A percentile compares a stretch with the other conserved stretches of the same genome.
Conservation (phyloP, 2,329 filamentous ascomycete genomes). For the Cephalotrichum gorgonifer region DNA sequence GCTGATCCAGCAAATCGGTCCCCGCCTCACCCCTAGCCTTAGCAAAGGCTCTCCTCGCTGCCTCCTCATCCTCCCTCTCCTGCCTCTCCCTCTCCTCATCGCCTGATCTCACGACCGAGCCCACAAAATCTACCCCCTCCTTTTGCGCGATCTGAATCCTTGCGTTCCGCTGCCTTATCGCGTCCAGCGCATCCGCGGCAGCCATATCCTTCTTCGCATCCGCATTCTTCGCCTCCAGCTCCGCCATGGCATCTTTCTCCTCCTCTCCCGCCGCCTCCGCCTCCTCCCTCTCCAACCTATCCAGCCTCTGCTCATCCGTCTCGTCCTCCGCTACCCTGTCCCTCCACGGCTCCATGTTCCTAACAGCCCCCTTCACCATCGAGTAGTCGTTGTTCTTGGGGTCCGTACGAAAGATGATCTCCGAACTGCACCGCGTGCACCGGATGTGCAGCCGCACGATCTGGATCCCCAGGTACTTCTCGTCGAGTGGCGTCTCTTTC, state of each 20-base stretch:
- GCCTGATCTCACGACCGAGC: conserved; percentile 37
- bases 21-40: conserved; percentile 41
- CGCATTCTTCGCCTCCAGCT: conserved; percentile 84
- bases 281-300: conserved; percentile 71
- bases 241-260: conserved; percentile 87
- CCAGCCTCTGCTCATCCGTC: conserved; percentile 77
- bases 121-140: conserved; percentile 51
- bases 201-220: conserved; percentile 95
- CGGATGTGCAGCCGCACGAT: conserved; percentile 51
- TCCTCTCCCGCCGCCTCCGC: conserved; percentile 50
- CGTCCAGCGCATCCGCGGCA: conserved; percentile 88
- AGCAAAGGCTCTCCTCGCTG: conserved; percentile 68
- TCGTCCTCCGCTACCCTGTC: conserved; percentile 53
- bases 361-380: conserved; percentile 70
- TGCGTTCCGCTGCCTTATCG: conserved; percentile 87
- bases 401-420: conserved; percentile 91
- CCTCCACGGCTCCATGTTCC: conserved; percentile 91
- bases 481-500: conserved; percentile 81
- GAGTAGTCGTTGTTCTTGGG: conserved; percentile 90
- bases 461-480: conserved; percentile 80
- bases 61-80: conserved; percentile 76
- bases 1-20: conserved; percentile 26
- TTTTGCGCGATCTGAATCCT: conserved; percentile 67
- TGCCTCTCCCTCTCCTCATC: conserved; percentile 53
- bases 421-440: conserved; percentile 74